phyloP scores from a whole-genome alignment of 176 grass and related monocot genomes.

The Zea mays region DNA sequence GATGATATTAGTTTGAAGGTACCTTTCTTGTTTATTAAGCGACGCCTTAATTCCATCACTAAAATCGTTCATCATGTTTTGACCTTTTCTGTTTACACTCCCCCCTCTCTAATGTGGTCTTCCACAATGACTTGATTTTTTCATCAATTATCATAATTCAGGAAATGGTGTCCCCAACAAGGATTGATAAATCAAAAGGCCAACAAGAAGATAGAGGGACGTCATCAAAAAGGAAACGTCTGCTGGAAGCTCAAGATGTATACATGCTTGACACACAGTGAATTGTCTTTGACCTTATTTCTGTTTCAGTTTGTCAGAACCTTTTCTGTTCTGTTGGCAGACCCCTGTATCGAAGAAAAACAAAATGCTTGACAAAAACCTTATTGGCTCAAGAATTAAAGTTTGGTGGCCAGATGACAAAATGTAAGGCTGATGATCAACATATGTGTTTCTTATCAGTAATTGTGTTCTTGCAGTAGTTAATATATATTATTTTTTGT shows the following conservation, averaged over 20 bases:
- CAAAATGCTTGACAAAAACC: constrained; percentile 46
- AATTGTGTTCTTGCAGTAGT: constrained; percentile 24
- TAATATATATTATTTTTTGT: neutral
- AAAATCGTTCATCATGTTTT: too few relatives aligned
- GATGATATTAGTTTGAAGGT: constrained; percentile 54
- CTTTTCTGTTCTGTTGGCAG: constrained; percentile 40
- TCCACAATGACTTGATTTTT: neutral
- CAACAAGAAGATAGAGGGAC: constrained; percentile 40
- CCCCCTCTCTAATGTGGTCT: too few relatives aligned
- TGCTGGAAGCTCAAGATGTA: constrained; percentile 54
- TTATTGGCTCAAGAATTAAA: constrained; percentile 74
- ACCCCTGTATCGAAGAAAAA: constrained; percentile 43
- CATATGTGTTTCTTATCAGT: constrained; percentile 25
- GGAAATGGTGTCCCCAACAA: constrained; percentile 53
- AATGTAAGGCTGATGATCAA: constrained; percentile 49
- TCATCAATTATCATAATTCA: constrained; percentile 34
- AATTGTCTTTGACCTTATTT: constrained; percentile 30
- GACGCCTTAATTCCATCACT: too few relatives aligned
- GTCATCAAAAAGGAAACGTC: constrained; percentile 62
- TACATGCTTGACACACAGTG: constrained; percentile 11
- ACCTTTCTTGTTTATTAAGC: constrained; percentile 17
- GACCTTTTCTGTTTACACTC: neutral
- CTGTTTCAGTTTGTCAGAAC: constrained; percentile 9
- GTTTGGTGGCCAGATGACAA: constrained; percentile 93
- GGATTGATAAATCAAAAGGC: constrained; percentile 53